Conservation (phyloP, 352 stramenopile species). For the Globisporangium cylindrosporum region DNA sequence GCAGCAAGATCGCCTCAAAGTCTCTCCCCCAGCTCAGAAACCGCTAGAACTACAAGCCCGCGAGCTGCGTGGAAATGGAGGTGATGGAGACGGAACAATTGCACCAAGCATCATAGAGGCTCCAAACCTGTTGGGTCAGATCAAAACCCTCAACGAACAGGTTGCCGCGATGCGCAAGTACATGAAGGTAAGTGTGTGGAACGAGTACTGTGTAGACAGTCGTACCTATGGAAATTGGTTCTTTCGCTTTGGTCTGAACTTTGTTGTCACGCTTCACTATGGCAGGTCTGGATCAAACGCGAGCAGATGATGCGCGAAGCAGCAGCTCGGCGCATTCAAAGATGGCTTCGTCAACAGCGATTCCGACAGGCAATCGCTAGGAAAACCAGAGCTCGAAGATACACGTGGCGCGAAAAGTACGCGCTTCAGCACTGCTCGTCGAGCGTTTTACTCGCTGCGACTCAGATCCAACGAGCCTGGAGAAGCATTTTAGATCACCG, state of each 20-base stretch:
- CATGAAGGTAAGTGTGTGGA: slow-evolving; percentile 43
- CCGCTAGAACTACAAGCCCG: neutral
- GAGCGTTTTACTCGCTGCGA: neutral
- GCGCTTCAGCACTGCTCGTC: neutral
- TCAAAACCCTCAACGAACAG: slow-evolving; percentile 44
- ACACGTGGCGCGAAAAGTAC: slow-evolving; percentile 20
- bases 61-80: neutral
- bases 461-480: slow-evolving; percentile 28
- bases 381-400: slow-evolving; percentile 14
- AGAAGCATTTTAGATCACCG: slow-evolving; percentile 11
- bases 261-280: neutral
- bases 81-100: neutral
- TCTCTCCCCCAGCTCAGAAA: neutral
- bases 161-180: slow-evolving; percentile 63
- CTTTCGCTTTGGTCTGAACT: neutral
- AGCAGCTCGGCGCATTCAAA: slow-evolving; percentile 47
- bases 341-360: slow-evolving; percentile 23
- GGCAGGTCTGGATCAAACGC: slow-evolving; percentile 61
- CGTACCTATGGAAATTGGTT: neutral
- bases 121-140: slow-evolving; percentile 14
- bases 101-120: neutral
- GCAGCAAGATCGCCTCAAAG: neutral
- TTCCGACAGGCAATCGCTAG: slow-evolving; percentile 11
- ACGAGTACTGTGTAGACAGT: neutral
- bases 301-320: slow-evolving; percentile 55